Evolutionary conservation across 1,139 yeast genomes (phyloP).

Genomic region (Meyerozyma carpophila): DNA sequence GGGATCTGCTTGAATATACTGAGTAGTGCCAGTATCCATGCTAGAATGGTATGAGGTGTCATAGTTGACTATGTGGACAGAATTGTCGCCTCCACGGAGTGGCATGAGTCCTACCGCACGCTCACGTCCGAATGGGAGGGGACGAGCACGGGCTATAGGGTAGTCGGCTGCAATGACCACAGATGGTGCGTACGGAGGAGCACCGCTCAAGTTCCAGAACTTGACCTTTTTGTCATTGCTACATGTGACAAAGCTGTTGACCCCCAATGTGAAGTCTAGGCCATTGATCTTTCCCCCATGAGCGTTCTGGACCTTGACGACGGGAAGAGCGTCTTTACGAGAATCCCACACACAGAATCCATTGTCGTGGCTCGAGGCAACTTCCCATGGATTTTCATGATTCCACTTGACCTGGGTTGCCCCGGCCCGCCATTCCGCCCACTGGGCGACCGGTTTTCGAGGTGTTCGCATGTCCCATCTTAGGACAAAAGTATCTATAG

Average conservation of each 20-base stretch:
- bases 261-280: slow-evolving; percentile 67
- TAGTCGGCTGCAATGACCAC: slow-evolving; percentile 66
- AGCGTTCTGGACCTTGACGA: slow-evolving; percentile 57
- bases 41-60: slow-evolving; percentile 42
- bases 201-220: slow-evolving; percentile 64
- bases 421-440: slow-evolving; percentile 93
- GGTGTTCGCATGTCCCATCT: slow-evolving; percentile 92
- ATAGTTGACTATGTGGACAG: slow-evolving; percentile 62
- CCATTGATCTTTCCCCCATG: slow-evolving; percentile 86
- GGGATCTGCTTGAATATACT: slow-evolving; percentile 32
- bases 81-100: slow-evolving; percentile 74
- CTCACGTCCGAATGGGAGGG: slow-evolving; percentile 87
- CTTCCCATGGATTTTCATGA: slow-evolving; percentile 61
- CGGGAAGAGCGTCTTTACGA: slow-evolving; percentile 74
- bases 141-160: slow-evolving; percentile 86
- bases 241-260: slow-evolving; percentile 64
- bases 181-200: slow-evolving; percentile 34
- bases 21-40: slow-evolving; percentile 21
- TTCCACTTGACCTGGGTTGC: slow-evolving; percentile 97
- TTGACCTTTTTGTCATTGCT: slow-evolving; percentile 87
- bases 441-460: slow-evolving; percentile 59
- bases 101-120: slow-evolving; percentile 80
- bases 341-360: slow-evolving; percentile 82
- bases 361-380: slow-evolving; percentile 85
- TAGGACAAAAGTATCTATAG: slow-evolving; percentile 80